Conservation (phyloP, 768 basidiomycete species). For the Pulveroboletus sp. region DNA sequence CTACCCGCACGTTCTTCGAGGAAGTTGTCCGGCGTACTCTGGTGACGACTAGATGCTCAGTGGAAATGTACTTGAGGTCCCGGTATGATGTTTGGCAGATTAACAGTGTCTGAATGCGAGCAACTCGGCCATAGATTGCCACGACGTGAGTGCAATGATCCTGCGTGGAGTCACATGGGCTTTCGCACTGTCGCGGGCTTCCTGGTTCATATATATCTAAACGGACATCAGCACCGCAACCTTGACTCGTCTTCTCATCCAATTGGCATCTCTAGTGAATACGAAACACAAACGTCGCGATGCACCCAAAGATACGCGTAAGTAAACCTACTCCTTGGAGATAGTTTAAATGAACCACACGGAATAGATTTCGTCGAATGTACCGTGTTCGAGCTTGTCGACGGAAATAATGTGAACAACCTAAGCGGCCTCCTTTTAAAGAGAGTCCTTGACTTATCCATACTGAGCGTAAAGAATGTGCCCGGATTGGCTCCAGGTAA, state of each 20-base stretch:
- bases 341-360: too few species aligned
- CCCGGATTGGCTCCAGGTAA: not conserved
- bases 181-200: not conserved
- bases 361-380: not conserved
- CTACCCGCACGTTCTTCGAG: not conserved
- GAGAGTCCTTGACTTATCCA: not conserved
- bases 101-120: too few species aligned
- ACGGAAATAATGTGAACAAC: not conserved
- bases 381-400: not conserved
- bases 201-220: not conserved
- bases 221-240: not conserved
- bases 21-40: not conserved
- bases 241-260: too few species aligned
- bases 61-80: not conserved
- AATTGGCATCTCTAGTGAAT: not conserved
- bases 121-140: too few species aligned
- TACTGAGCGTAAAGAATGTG: too few species aligned
- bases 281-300: not conserved
- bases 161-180: not conserved
- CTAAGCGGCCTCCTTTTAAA: not conserved
- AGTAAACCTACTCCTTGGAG: too few species aligned
- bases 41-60: not conserved
- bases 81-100: too few species aligned
- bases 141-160: not conserved
- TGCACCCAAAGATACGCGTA: not conserved